phyloP scores from a whole-genome alignment of 1,284 basidiomycete genomes.

The Cutaneotrichosporon spelunceum region DNA sequence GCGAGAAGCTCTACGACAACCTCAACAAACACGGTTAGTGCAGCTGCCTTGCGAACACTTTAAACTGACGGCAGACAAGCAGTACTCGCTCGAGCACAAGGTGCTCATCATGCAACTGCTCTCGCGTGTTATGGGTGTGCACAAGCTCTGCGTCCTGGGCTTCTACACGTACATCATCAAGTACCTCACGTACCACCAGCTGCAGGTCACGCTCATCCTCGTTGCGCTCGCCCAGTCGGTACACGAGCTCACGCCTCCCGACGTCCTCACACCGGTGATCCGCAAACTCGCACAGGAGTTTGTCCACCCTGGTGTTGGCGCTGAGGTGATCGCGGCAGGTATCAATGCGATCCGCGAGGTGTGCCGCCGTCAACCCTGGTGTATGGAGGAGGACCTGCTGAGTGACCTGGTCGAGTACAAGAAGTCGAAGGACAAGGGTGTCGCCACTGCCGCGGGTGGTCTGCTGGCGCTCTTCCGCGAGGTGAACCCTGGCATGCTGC shows the following conservation, averaged over 20 bases:
- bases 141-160: constrained; percentile 90
- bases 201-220: constrained; percentile 89
- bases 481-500: constrained; percentile 90
- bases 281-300: constrained; percentile 93
- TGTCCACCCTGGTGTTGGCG: constrained; percentile 93
- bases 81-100: constrained; percentile 92
- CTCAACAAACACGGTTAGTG: constrained; percentile 62
- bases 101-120: constrained; percentile 96
- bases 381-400: constrained; percentile 85
- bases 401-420: constrained; percentile 91
- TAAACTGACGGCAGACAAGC: constrained; percentile 63
- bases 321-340: constrained; percentile 93
- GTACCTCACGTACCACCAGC: constrained; percentile 89
- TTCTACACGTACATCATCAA: constrained; percentile 95
- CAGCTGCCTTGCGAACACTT: not conserved
- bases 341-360: constrained; percentile 93
- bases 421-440: constrained; percentile 92
- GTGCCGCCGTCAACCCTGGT: constrained; percentile 89
- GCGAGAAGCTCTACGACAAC: constrained; percentile 88
- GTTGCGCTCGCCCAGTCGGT: constrained; percentile 93
- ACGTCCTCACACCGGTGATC: constrained; percentile 83
- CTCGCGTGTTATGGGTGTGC: constrained; percentile 87
- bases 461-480: constrained; percentile 91
- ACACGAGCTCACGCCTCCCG: constrained; percentile 92
- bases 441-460: constrained; percentile 81